Conservation (phyloP, 140 eudicot species). For the Oenanthe javanica region DNA sequence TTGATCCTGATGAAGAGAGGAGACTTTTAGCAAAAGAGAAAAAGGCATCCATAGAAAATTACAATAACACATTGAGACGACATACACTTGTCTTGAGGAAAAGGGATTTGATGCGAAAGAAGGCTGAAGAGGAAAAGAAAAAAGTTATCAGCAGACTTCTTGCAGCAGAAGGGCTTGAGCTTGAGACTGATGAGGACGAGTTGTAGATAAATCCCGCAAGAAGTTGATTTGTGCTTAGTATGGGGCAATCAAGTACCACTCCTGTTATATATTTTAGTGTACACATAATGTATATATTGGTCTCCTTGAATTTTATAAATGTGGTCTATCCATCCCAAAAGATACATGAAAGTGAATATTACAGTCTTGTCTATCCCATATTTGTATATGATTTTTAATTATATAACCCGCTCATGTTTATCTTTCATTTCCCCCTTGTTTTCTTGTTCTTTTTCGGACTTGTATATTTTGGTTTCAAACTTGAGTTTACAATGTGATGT, state of each 20-base stretch:
- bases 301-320: not conserved
- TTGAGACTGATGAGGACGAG: constrained; percentile 70
- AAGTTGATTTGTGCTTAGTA: not conserved
- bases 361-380: not conserved
- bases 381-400: not conserved
- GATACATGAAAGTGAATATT: not conserved
- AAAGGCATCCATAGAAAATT: constrained; percentile 72
- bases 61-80: constrained; percentile 57
- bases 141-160: constrained; percentile 56
- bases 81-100: constrained; percentile 83
- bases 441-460: too few species aligned
- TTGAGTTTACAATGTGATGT: not conserved
- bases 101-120: constrained; percentile 79
- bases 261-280: not conserved
- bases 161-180: constrained; percentile 95
- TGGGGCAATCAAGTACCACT: not conserved
- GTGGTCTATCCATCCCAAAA: not conserved
- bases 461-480: not conserved
- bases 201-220: not conserved
- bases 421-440: not conserved
- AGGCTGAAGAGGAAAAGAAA: constrained; percentile 71
- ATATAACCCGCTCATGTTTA: not conserved
- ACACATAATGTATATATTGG: not conserved
- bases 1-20: constrained; percentile 95
- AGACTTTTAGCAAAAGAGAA: constrained; percentile 73